These are phyloP conservation scores for Kluyveromyces wickerhamii DNA, from an alignment of 805 yeast genomes.

Conservation along the genomic window DNA sequence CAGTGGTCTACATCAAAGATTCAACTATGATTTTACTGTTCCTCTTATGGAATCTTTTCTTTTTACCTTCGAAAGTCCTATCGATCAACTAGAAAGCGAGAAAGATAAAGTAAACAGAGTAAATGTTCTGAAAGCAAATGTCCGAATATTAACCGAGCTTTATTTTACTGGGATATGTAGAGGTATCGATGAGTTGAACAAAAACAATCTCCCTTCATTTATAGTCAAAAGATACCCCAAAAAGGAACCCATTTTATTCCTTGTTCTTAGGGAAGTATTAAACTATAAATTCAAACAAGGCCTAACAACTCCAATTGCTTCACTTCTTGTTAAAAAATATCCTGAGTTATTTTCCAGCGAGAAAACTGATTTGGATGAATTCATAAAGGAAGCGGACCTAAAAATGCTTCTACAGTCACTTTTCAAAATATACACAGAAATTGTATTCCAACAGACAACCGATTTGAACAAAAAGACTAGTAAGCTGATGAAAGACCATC, in stretches of 20 bases:
- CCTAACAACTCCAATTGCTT: slow-evolving; percentile 33
- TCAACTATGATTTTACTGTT: slow-evolving; percentile 45
- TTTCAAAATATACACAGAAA: slow-evolving; percentile 37
- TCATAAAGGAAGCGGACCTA: slow-evolving; percentile 24
- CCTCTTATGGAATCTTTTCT: slow-evolving; percentile 36
- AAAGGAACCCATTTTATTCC: slow-evolving; percentile 35
- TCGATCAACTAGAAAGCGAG: slow-evolving; percentile 17
- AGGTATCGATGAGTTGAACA: slow-evolving; percentile 34
- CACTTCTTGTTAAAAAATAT: slow-evolving; percentile 44
- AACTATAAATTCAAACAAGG: slow-evolving; percentile 34
- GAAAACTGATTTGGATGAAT: slow-evolving; percentile 18
- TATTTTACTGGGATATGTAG: slow-evolving; percentile 49
- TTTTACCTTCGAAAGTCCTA: slow-evolving; percentile 33
- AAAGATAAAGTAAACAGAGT: slow-evolving; percentile 39
- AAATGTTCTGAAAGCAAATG: slow-evolving; percentile 37
- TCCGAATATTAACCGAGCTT: slow-evolving; percentile 51
- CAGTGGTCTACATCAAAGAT: slow-evolving; percentile 72
- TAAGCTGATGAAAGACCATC: slow-evolving; percentile 34
- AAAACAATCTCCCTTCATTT: slow-evolving; percentile 38
- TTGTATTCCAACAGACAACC: slow-evolving; percentile 33
- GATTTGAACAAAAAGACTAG: slow-evolving; percentile 31
- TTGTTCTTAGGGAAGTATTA: slow-evolving; percentile 39
- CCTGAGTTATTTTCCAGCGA: slow-evolving; percentile 28
- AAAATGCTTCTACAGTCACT: slow-evolving; percentile 30
- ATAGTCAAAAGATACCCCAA: slow-evolving; percentile 29